Percentiles rank a stretch among this genome's conserved stretches.
phyloP scores from a whole-genome alignment of 192 early-diverging fungal species.

The Coemansia sp. region DNA sequence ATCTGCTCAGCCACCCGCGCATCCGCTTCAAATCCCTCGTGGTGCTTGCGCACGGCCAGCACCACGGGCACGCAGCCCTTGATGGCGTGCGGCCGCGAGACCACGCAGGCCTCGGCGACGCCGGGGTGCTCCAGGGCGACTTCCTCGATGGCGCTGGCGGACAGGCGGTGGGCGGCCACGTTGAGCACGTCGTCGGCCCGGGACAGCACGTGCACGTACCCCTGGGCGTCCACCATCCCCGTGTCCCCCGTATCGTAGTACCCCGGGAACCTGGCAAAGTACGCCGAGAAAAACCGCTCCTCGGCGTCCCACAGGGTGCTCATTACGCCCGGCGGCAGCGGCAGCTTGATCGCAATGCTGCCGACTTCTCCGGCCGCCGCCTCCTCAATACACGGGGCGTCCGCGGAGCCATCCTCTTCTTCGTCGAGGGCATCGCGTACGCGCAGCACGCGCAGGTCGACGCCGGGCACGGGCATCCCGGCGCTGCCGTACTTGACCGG shows the following conservation, averaged over 20 bases:
- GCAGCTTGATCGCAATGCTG: slow-evolving; percentile 74
- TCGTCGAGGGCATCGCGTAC: slow-evolving; percentile 55
- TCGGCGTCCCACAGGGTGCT: slow-evolving; percentile 78
- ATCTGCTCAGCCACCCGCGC: slow-evolving; percentile 44
- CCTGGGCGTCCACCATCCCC: slow-evolving; percentile 73
- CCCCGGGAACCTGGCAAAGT: slow-evolving; percentile 75
- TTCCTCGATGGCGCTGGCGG: slow-evolving; percentile 75
- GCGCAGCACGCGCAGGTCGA: slow-evolving; percentile 62
- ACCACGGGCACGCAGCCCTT: slow-evolving; percentile 65
- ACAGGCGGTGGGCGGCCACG: slow-evolving; percentile 81
- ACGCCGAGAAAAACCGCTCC: slow-evolving; percentile 63
- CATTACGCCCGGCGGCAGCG: slow-evolving; percentile 76
- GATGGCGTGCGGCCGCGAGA: slow-evolving; percentile 60
- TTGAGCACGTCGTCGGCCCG: slow-evolving; percentile 81
- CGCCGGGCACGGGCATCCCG: slow-evolving; percentile 74
- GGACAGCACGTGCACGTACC: slow-evolving; percentile 68
- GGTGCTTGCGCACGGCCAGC: slow-evolving; percentile 43
- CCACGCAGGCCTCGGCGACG: slow-evolving; percentile 71
- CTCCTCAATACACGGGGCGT: slow-evolving; percentile 30
- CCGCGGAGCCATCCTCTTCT: slow-evolving; percentile 23
- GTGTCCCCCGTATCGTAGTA: slow-evolving; percentile 84
- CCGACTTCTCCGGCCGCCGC: slow-evolving; percentile 62
- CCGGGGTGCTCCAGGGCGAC: slow-evolving; percentile 63
- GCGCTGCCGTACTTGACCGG: slow-evolving; percentile 60
- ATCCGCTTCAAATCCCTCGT: not conserved